Evolutionary conservation across 2,329 filamentous ascomycete genomes (phyloP).

Genomic region (Arthrobotrys sphaeroides): DNA sequence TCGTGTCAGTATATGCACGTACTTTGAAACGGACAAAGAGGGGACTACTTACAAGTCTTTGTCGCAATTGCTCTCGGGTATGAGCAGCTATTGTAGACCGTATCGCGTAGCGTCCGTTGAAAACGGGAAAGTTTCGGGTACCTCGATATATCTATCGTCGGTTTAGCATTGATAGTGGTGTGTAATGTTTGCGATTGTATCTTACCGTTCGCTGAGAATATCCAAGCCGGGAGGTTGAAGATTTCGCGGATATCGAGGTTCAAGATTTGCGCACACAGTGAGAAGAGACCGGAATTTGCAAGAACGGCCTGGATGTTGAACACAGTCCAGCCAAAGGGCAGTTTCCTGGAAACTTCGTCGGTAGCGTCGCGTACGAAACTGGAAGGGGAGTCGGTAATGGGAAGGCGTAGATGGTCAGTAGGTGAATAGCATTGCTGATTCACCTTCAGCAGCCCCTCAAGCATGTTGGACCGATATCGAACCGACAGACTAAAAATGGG

Average conservation of each 20-base stretch:
- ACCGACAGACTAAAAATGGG: background rate
- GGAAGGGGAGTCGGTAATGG: background rate
- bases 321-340: background rate
- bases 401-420: no score
- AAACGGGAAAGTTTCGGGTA: background rate
- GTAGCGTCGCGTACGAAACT: background rate
- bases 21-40: no score
- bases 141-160: background rate
- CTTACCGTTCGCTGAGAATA: background rate
- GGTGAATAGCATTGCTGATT: background rate
- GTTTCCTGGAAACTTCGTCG: background rate
- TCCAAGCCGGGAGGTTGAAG: background rate
- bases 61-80: background rate
- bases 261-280: background rate
- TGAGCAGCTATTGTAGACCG: background rate
- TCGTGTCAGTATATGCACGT: background rate
- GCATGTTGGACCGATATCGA: no score
- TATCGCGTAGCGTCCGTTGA: background rate
- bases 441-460: background rate
- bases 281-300: no score
- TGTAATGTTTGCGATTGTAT: no score
- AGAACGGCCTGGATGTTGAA: background rate
- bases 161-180: background rate
- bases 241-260: background rate
- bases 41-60: background rate